Evolutionary conservation across 345 rosid species (phyloP).

Genomic region (Lepidium africanum): DNA sequence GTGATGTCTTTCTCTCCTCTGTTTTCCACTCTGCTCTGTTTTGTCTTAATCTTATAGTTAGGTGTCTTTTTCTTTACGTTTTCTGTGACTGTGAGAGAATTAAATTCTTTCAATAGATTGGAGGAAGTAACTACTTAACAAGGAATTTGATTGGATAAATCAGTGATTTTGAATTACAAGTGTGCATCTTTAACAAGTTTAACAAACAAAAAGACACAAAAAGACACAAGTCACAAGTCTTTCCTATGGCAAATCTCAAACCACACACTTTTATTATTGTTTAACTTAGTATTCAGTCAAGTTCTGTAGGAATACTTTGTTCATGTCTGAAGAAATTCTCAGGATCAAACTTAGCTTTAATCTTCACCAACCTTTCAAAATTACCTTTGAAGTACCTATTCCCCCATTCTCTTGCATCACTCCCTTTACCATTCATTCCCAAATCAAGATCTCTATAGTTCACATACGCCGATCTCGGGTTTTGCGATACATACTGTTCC

Average conservation of each 20-base stretch:
- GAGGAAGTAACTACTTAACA: no score
- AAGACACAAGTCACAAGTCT: slow-evolving; percentile 4
- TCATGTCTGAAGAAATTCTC: slow-evolving; percentile 48
- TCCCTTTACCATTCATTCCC: slow-evolving; percentile 28
- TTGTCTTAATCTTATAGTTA: no score
- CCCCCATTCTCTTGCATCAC: slow-evolving; percentile 49
- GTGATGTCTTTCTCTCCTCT: no score
- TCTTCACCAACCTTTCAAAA: slow-evolving; percentile 38
- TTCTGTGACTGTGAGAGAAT: no score
- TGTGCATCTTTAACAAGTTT: not conserved
- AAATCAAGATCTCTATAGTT: slow-evolving; percentile 34
- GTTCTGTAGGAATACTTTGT: slow-evolving; percentile 51
- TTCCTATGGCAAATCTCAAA: slow-evolving; percentile 16
- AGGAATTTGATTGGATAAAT: not conserved
- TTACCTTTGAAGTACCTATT: slow-evolving; percentile 43
- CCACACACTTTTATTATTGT: slow-evolving; percentile 19
- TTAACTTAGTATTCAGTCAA: slow-evolving; percentile 7
- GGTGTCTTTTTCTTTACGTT: no score
- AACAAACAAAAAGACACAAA: not conserved
- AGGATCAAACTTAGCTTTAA: slow-evolving; percentile 49
- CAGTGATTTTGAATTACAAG: not conserved
- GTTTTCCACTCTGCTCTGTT: no score
- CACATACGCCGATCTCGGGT: slow-evolving; percentile 27
- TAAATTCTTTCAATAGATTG: no score
- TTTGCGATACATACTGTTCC: slow-evolving; percentile 26